Conservation (phyloP, 2,329 filamentous ascomycete species). For the Stagonosporopsis tanaceti region DNA sequence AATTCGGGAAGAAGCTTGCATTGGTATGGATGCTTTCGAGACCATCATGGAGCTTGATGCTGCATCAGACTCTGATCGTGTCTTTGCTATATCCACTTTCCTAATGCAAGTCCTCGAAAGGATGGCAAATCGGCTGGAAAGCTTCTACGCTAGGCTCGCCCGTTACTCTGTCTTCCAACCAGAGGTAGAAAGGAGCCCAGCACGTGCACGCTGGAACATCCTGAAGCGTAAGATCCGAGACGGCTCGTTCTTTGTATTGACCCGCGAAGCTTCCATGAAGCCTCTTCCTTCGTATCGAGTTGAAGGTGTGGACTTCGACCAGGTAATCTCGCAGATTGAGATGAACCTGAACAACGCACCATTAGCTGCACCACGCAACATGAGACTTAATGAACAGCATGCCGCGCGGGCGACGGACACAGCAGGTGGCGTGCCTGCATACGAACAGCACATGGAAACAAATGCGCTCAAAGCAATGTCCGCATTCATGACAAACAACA, state of each 20-base stretch:
- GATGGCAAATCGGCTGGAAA: slow-evolving; percentile 61
- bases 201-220: slow-evolving; percentile 61
- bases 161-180: slow-evolving; percentile 61
- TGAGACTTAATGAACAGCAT: slow-evolving; percentile 55
- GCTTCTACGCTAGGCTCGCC: slow-evolving; percentile 62
- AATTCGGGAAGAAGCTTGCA: slow-evolving; percentile 61
- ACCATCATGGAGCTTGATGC: slow-evolving; percentile 58
- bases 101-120: slow-evolving; percentile 62
- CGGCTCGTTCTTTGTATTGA: slow-evolving; percentile 61
- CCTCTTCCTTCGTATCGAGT: background rate
- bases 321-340: slow-evolving; percentile 55
- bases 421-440: slow-evolving; percentile 48
- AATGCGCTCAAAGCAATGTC: slow-evolving; percentile 57
- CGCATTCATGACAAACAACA: slow-evolving; percentile 33
- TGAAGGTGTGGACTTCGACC: slow-evolving; percentile 56
- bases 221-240: slow-evolving; percentile 59
- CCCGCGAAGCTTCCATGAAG: slow-evolving; percentile 39
- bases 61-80: slow-evolving; percentile 49
- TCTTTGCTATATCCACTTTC: slow-evolving; percentile 54
- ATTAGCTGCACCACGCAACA: slow-evolving; percentile 25
- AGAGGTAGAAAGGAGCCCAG: slow-evolving; percentile 62
- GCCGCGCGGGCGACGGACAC: slow-evolving; percentile 47
- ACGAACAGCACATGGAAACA: slow-evolving; percentile 54
- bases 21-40: slow-evolving; percentile 61
- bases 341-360: slow-evolving; percentile 39